These are phyloP conservation scores for Pilaira anomala DNA, from an alignment of 192 early-diverging fungal species.

Conservation along the genomic window DNA sequence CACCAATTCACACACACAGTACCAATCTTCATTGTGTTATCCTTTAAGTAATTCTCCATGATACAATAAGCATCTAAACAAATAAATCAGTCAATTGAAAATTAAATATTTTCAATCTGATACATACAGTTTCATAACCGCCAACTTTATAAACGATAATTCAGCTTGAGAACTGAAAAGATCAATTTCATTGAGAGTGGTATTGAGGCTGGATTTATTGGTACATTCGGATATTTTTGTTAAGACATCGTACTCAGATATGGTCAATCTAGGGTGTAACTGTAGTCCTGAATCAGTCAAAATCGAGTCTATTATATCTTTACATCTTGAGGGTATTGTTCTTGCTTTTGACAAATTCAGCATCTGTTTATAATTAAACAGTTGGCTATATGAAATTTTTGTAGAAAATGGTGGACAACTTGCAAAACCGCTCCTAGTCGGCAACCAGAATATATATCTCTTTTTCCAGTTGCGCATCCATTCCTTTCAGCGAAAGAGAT, in stretches of 20 bases:
- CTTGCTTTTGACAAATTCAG: slow-evolving; percentile 5
- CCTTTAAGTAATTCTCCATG: slow-evolving; percentile 2
- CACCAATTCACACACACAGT: too few species aligned
- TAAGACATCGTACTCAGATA: slow-evolving; percentile 4
- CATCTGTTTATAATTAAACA: background rate
- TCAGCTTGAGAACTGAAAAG: slow-evolving; percentile 7
- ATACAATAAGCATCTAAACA: slow-evolving; percentile 7
- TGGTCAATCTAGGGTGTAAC: slow-evolving; percentile 4
- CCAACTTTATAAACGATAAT: slow-evolving; percentile 9
- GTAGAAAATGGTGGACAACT: slow-evolving; percentile 8
- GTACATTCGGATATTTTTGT: slow-evolving; percentile 3
- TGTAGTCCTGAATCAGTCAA: slow-evolving; percentile 3
- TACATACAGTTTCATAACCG: slow-evolving; percentile 7
- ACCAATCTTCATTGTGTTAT: slow-evolving; percentile 1
- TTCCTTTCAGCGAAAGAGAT: slow-evolving; percentile 8
- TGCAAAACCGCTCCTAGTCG: slow-evolving; percentile 2
- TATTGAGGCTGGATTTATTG: slow-evolving; percentile 6
- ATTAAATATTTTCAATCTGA: slow-evolving; percentile 4
- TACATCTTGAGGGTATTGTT: slow-evolving; percentile 9
- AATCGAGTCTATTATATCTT: slow-evolving; percentile 4
- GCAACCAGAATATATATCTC: slow-evolving; percentile 5
- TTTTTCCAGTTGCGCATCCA: slow-evolving; percentile 8
- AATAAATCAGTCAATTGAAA: slow-evolving; percentile 3
- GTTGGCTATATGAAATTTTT: slow-evolving; percentile 1
- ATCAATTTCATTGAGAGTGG: slow-evolving; percentile 7